These are phyloP conservation scores for Aspergillus panamensis DNA, from an alignment of 495 filamentous ascomycete species.

Conservation along the genomic window DNA sequence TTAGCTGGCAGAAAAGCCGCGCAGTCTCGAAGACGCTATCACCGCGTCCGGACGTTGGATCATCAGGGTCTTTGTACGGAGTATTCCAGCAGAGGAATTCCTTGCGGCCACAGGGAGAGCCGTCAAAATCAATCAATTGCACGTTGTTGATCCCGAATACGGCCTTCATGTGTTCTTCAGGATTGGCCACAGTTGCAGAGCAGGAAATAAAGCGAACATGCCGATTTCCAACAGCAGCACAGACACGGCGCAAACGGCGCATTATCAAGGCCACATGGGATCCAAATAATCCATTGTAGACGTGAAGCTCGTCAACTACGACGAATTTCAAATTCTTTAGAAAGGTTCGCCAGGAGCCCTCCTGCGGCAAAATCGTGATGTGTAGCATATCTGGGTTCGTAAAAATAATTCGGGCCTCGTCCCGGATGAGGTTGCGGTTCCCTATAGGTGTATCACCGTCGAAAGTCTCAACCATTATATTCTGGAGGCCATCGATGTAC, in stretches of 20 bases:
- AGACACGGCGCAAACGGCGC: slow-evolving; percentile 83
- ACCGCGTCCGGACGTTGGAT: slow-evolving; percentile 81
- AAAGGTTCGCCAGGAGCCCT: slow-evolving; percentile 85
- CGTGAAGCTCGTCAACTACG: slow-evolving; percentile 86
- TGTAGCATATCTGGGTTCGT: slow-evolving; percentile 99
- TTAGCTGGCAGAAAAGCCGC: slow-evolving; percentile 83
- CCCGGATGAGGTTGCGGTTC: slow-evolving; percentile 73
- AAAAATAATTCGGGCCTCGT: slow-evolving; percentile 91
- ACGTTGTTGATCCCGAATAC: slow-evolving; percentile 88
- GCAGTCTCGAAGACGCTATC: slow-evolving; percentile 81
- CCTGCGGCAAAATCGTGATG: slow-evolving; percentile 87
- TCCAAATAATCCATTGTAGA: slow-evolving; percentile 94
- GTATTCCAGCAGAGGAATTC: slow-evolving; percentile 99
- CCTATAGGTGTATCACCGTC: slow-evolving; percentile 90
- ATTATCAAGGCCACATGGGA: slow-evolving; percentile 94
- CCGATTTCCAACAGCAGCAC: slow-evolving; percentile 85
- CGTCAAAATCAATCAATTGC: slow-evolving; percentile 80
- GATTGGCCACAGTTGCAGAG: slow-evolving; percentile 95
- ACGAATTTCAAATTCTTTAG: slow-evolving; percentile 87
- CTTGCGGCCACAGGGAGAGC: slow-evolving; percentile 88
- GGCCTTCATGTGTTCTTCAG: slow-evolving; percentile 83
- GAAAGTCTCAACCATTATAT: slow-evolving; percentile 82
- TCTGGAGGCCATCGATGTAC: slow-evolving; percentile 74
- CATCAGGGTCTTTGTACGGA: slow-evolving; percentile 84
- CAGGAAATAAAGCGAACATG: slow-evolving; percentile 93